Percentiles rank a stretch among this genome's conserved stretches.
Conservation (phyloP, 2,329 filamentous ascomycete genomes). For the Decorospora gaudefroyi region DNA sequence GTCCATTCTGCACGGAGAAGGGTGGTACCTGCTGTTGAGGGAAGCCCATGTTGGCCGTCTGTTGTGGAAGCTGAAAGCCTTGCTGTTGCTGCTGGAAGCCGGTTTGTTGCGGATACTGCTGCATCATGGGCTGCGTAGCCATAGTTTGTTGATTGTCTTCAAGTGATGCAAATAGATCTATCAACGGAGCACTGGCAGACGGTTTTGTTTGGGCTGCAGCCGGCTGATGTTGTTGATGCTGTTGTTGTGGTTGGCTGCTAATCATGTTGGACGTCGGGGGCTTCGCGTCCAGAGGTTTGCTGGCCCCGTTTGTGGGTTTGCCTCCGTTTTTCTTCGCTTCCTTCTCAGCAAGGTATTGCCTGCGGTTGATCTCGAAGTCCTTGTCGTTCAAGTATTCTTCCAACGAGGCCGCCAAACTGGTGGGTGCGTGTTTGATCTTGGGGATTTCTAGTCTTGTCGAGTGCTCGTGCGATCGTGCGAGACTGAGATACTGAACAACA, state of each 20-base stretch:
- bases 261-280: conserved; percentile 33
- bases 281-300: conserved; percentile 46
- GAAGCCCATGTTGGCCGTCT: conserved; percentile 40
- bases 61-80: conserved; percentile 49
- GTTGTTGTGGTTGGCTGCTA: conserved; percentile 30
- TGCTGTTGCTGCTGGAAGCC: conserved; percentile 27
- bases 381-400: conserved; percentile 94
- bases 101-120: conserved; percentile 42
- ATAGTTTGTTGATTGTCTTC: conserved; percentile 46
- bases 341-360: conserved; percentile 88
- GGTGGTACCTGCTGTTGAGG: conserved; percentile 41
- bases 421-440: conserved; percentile 95
- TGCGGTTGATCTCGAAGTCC: conserved; percentile 90
- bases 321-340: conserved; percentile 66
- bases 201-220: conserved; percentile 26
- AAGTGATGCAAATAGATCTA: conserved; percentile 42
- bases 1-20: conserved; percentile 63
- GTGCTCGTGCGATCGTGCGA: conserved; percentile 87
- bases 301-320: conserved; percentile 46
- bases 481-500: conserved; percentile 85
- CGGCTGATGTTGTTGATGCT: no score
- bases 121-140: conserved; percentile 40
- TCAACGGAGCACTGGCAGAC: conserved; percentile 35
- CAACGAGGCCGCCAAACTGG: conserved; percentile 83
- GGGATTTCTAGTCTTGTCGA: conserved; percentile 92